Evolutionary conservation across 345 rosid species (phyloP).

Genomic region (Salix koriyanagi): DNA sequence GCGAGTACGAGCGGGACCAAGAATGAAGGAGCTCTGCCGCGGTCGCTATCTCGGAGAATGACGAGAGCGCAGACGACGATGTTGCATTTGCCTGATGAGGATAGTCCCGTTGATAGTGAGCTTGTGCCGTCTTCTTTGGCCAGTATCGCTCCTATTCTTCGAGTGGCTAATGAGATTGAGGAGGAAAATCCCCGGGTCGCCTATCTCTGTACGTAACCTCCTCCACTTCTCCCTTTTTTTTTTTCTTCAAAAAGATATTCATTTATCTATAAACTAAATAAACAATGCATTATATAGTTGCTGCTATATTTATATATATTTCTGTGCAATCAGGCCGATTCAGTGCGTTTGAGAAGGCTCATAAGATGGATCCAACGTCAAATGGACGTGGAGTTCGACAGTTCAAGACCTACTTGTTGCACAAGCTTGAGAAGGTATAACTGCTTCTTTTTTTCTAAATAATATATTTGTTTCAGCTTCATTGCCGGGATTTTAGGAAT

Average conservation of each 20-base stretch:
- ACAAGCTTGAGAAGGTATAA: slow-evolving; percentile 71
- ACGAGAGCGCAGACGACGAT: slow-evolving; percentile 45
- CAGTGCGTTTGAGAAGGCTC: slow-evolving; percentile 89
- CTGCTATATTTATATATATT: neutral
- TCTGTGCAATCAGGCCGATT: slow-evolving; percentile 64
- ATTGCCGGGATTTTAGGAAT: slow-evolving; percentile 4
- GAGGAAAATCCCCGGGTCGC: slow-evolving; percentile 71
- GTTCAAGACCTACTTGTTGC: slow-evolving; percentile 82
- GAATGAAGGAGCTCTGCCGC: slow-evolving; percentile 31
- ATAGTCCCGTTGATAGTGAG: slow-evolving; percentile 65
- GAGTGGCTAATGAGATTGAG: slow-evolving; percentile 88
- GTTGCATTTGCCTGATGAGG: slow-evolving; percentile 49
- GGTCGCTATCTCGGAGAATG: slow-evolving; percentile 44
- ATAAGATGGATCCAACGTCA: slow-evolving; percentile 56
- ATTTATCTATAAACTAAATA: neutral
- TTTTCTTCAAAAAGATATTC: neutral
- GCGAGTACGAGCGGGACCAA: slow-evolving; percentile 78
- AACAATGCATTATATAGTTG: neutral
- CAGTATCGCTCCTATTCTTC: slow-evolving; percentile 63
- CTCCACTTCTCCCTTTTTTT: neutral
- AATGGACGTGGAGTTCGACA: slow-evolving; percentile 87
- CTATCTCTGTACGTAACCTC: slow-evolving; percentile 61
- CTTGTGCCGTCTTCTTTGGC: slow-evolving; percentile 84
- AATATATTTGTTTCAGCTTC: neutral
- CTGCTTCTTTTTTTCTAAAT: neutral